Conservation (phyloP, 2,329 filamentous ascomycete species). For the Exserohilum rostratum region DNA sequence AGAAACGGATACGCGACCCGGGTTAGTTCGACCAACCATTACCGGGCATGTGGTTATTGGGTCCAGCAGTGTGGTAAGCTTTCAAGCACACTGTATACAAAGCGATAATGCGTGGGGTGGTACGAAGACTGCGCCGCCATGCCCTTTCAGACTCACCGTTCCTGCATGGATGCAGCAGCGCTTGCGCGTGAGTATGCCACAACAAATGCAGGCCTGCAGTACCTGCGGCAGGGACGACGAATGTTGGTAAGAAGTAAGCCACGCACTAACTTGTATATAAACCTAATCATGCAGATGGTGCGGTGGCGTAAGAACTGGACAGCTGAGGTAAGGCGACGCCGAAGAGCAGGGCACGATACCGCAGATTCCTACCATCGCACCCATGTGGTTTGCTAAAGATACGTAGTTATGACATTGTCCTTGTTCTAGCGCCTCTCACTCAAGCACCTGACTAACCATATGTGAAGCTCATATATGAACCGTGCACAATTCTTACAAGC, state of each 20-base stretch:
- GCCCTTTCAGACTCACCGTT: background rate
- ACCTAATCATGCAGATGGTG: background rate
- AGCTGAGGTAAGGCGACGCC: background rate
- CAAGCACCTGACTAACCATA: conserved; percentile 7
- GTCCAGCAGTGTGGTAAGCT: conserved; percentile 2
- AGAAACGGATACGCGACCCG: conserved; percentile 20
- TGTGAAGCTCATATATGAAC: conserved; percentile 9
- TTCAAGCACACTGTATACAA: background rate
- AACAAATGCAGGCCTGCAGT: conserved; percentile 2
- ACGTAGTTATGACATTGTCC: background rate
- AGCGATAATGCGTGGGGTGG: background rate
- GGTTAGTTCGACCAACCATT: conserved; percentile 8
- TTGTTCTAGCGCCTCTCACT: conserved; percentile 6
- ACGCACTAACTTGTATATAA: background rate
- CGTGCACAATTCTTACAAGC: conserved; percentile 15
- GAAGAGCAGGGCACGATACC: background rate
- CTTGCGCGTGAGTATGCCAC: background rate
- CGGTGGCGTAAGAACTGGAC: background rate
- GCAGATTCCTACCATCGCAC: conserved; percentile 6
- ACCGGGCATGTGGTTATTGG: conserved; percentile 14
- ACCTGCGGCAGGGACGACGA: background rate
- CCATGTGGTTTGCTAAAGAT: conserved; percentile 9
- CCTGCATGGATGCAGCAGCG: conserved; percentile 7
- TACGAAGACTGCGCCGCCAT: background rate
- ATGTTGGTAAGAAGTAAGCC: conserved; percentile 6